phyloP scores from a whole-genome alignment of 306 rosid genomes.

The Cicer arietinum region DNA sequence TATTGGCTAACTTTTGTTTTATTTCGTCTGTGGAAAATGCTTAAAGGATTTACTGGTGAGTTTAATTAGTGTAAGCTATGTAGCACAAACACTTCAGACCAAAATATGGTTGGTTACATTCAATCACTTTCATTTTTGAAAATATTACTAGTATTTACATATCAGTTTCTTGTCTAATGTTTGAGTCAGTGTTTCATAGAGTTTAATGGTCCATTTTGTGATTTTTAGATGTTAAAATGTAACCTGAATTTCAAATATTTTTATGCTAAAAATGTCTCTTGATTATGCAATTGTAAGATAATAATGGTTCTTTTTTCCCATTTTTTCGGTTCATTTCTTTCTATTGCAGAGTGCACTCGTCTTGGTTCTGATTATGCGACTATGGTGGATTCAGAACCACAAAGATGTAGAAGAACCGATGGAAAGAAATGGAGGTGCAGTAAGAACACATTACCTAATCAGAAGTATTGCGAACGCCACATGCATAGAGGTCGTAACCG shows the following conservation, averaged over 20 bases:
- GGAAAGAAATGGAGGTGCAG: constrained; percentile 96
- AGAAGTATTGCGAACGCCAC: constrained; percentile 84
- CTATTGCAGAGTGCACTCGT: constrained; percentile 48
- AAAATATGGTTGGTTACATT: no score
- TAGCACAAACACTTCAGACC: no score
- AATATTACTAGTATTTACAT: no score
- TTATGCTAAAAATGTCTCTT: constrained; percentile 2
- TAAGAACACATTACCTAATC: constrained; percentile 51
- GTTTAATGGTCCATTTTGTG: not conserved
- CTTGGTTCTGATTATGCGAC: constrained; percentile 49
- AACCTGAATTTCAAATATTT: not conserved
- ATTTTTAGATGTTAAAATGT: constrained; percentile 6
- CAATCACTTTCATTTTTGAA: no score
- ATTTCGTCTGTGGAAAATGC: not conserved
- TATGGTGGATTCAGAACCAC: constrained; percentile 66
- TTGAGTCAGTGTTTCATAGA: no score
- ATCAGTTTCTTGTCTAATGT: no score
- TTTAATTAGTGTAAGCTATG: constrained; percentile 4
- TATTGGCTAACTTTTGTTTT: not conserved
- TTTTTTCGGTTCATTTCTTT: constrained; percentile 39
- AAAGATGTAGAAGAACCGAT: constrained; percentile 92
- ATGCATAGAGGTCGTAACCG: constrained; percentile 90
- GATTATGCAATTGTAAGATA: constrained; percentile 28
- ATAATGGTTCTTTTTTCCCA: constrained; percentile 23
- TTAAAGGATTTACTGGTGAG: not conserved